phyloP scores from a whole-genome alignment of 768 basidiomycete genomes.

The Cystobasidium onofrii region DNA sequence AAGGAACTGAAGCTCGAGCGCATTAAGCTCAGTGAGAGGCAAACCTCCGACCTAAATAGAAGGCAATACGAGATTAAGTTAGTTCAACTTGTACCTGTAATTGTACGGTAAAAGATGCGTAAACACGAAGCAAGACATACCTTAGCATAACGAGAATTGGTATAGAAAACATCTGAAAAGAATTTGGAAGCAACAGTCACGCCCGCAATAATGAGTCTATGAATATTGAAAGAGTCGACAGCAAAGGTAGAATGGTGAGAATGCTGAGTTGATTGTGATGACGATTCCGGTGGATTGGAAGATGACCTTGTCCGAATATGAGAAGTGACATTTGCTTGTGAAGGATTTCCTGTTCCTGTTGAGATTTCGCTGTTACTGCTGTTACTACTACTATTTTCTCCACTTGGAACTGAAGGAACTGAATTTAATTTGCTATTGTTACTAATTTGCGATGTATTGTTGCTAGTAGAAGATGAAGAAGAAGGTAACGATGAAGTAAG shows the following conservation, averaged over 20 bases:
- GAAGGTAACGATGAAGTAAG: slow-evolving; percentile 10
- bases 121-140: slow-evolving; percentile 46
- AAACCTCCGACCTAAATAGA: slow-evolving; percentile 71
- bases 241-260: slow-evolving; percentile 54
- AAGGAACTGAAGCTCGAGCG: slow-evolving; percentile 92
- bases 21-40: slow-evolving; percentile 83
- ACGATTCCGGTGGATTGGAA: background rate
- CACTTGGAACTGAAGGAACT: background rate
- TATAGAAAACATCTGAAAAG: slow-evolving; percentile 97
- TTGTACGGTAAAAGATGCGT: background rate
- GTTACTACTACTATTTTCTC: background rate
- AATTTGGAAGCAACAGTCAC: slow-evolving; percentile 99
- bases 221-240: slow-evolving; percentile 94
- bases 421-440: background rate
- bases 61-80: background rate
- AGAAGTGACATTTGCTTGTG: background rate
- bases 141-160: slow-evolving; percentile 97
- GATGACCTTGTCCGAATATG: background rate
- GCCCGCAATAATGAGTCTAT: slow-evolving; percentile 91
- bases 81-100: background rate
- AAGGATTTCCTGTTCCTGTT: background rate
- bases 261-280: background rate
- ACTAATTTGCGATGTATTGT: background rate
- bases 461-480: background rate
- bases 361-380: no score